These are phyloP conservation scores for Pyrus hybrid DNA, from an alignment of 331 rosid species.

Conservation along the genomic window DNA sequence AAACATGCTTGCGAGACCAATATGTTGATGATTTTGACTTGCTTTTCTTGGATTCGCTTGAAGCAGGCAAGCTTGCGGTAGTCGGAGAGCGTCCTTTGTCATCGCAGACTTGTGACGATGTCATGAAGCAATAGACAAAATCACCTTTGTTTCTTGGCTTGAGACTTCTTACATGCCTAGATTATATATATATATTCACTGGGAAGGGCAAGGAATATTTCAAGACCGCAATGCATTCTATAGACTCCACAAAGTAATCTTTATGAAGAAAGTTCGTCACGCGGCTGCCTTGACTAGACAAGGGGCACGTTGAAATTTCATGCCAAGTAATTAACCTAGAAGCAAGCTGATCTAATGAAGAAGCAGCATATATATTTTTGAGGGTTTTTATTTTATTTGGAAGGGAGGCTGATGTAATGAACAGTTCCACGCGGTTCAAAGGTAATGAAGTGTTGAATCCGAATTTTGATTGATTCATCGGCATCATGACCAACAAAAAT, in stretches of 20 bases:
- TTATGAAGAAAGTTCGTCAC: not conserved
- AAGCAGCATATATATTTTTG: no score
- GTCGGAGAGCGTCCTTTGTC: not conserved
- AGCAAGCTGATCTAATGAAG: no score
- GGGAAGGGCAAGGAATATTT: no score
- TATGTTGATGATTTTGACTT: not conserved
- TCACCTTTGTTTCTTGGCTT: not conserved
- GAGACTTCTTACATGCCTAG: not conserved
- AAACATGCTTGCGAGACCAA: not conserved
- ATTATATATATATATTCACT: no score
- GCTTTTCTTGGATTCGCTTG: not conserved
- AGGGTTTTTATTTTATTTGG: no score
- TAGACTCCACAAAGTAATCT: no score
- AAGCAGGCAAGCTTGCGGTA: not conserved
- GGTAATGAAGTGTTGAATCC: no score
- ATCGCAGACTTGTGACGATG: not conserved
- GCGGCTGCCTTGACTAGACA: not conserved
- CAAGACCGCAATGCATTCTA: no score
- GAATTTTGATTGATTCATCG: no score
- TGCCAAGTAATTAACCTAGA: not conserved
- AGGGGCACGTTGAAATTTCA: not conserved
- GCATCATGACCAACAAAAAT: no score
- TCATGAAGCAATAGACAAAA: not conserved
- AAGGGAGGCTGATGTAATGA: no score
- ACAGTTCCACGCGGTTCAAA: no score